These are phyloP conservation scores for Filosporella fistucella DNA, from an alignment of 495 filamentous ascomycete genomes.

Conservation along the genomic window DNA sequence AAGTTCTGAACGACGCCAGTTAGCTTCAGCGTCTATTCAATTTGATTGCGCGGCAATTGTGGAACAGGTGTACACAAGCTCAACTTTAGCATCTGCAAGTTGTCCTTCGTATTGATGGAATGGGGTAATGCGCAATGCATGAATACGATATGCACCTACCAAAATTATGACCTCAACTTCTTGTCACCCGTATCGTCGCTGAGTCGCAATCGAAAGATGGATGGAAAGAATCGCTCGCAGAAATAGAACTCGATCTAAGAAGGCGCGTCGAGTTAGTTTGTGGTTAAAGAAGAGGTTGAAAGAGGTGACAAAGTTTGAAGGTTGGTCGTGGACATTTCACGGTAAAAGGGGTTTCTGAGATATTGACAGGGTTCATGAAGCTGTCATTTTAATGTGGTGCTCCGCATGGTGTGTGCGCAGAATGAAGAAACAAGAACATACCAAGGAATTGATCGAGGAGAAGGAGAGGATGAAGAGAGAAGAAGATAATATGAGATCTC, in stretches of 20 bases:
- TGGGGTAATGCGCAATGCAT: conserved; percentile 15
- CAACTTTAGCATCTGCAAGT: background rate
- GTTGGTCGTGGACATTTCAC: conserved; percentile 7
- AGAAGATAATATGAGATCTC: background rate
- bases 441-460: background rate
- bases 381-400: conserved; percentile 15
- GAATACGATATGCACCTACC: conserved; percentile 21
- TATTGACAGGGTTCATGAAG: conserved; percentile 23
- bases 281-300: conserved; percentile 5
- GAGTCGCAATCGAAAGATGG: conserved; percentile 7
- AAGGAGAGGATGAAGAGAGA: background rate
- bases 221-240: background rate
- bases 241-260: conserved; percentile 6
- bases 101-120: conserved; percentile 15
- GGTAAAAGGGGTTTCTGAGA: conserved; percentile 16
- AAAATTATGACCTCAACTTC: conserved; percentile 8
- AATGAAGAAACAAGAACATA: background rate
- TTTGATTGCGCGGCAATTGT: too few relatives aligned
- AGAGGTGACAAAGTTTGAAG: conserved; percentile 14
- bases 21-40: too few relatives aligned
- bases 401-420: conserved; percentile 2
- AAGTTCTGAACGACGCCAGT: conserved; percentile 15
- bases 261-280: conserved; percentile 8
- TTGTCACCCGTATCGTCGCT: conserved; percentile 8
- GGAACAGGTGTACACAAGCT: background rate